phyloP scores from a whole-genome alignment of 148 eudicot genomes.

The Rheum nobile region DNA sequence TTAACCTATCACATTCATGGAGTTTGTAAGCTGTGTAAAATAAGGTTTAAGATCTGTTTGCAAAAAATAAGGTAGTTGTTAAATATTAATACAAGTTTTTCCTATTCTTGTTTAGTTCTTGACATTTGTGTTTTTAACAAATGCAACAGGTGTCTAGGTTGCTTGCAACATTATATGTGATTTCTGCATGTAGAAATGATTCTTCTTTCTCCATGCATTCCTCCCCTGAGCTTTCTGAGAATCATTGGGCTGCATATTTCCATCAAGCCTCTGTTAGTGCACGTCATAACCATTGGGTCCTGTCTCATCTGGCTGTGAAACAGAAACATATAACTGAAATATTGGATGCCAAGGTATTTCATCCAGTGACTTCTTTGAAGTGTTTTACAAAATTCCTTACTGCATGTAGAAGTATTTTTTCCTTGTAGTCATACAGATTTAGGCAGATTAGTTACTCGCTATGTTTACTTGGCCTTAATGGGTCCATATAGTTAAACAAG shows the following conservation, averaged over 20 bases:
- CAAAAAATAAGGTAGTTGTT: background rate
- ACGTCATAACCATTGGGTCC: slow-evolving; percentile 42
- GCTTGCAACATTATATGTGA: slow-evolving; percentile 56
- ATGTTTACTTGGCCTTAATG: background rate
- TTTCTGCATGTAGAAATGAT: slow-evolving; percentile 32
- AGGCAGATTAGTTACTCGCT: background rate
- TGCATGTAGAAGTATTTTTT: background rate
- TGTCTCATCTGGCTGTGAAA: slow-evolving; percentile 26
- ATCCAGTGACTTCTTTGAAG: background rate
- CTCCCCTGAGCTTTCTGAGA: slow-evolving; percentile 32
- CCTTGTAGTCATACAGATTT: background rate
- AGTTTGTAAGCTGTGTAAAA: background rate
- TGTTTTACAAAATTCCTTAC: background rate
- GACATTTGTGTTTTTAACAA: background rate
- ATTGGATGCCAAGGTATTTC: slow-evolving; percentile 35
- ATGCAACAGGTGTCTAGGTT: slow-evolving; percentile 63
- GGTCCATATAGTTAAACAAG: background rate
- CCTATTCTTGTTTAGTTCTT: slow-evolving; percentile 6
- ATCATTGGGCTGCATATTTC: slow-evolving; percentile 70
- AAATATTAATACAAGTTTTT: background rate
- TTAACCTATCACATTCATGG: background rate
- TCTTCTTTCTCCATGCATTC: slow-evolving; percentile 17
- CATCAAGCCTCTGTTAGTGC: slow-evolving; percentile 88
- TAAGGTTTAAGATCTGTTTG: background rate
- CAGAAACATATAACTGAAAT: slow-evolving; percentile 14